phyloP scores from a whole-genome alignment of 306 rosid genomes.

The Citrullus mucosospermus region DNA sequence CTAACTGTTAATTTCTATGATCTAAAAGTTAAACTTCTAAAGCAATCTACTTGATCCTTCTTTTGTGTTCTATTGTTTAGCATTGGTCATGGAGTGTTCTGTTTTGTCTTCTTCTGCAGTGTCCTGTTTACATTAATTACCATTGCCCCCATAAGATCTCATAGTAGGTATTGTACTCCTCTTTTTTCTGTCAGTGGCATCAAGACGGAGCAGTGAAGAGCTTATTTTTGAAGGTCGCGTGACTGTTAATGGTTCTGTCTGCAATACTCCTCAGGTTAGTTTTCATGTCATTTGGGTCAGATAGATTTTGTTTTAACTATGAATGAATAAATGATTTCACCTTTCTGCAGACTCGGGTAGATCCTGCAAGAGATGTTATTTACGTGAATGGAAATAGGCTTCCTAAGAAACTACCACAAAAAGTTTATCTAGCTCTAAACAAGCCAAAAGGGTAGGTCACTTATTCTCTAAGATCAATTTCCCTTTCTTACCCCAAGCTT shows the following conservation, averaged over 20 bases:
- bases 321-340: background rate
- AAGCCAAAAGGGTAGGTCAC: slow-evolving; percentile 86
- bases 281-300: background rate
- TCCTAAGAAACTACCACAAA: slow-evolving; percentile 79
- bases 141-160: background rate
- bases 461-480: slow-evolving; percentile 1
- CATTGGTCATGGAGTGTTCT: slow-evolving; percentile 2
- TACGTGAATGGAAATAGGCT: slow-evolving; percentile 88
- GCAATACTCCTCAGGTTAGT: slow-evolving; percentile 78
- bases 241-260: slow-evolving; percentile 72
- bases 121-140: background rate
- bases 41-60: background rate
- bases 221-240: slow-evolving; percentile 80
- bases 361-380: slow-evolving; percentile 72
- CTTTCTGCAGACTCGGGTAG: slow-evolving; percentile 60
- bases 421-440: slow-evolving; percentile 85
- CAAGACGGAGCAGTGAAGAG: slow-evolving; percentile 77
- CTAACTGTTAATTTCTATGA: background rate
- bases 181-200: slow-evolving; percentile 50
- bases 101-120: background rate
- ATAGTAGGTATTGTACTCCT: background rate
- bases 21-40: background rate
- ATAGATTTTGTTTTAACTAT: background rate
- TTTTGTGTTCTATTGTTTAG: background rate
- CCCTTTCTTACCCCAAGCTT: background rate